These are phyloP conservation scores for Aspergillus sclerotioniger DNA, from an alignment of 495 filamentous ascomycete genomes.

Conservation along the genomic window DNA sequence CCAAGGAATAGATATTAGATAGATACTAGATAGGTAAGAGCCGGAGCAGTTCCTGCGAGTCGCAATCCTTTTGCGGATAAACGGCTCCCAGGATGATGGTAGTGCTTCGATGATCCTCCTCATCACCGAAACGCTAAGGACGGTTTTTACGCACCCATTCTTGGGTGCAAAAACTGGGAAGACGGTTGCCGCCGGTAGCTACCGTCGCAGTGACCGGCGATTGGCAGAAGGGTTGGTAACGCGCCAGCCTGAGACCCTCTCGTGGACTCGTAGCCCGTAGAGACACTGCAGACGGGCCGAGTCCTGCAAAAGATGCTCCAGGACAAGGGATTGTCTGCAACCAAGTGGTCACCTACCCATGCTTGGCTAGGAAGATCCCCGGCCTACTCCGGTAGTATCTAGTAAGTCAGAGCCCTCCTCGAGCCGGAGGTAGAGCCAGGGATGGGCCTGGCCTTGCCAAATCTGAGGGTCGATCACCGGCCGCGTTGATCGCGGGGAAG, in stretches of 20 bases:
- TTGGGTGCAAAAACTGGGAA: no score
- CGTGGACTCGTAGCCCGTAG: not conserved
- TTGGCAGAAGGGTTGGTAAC: not conserved
- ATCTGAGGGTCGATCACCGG: constrained; percentile 13
- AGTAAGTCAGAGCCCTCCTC: not conserved
- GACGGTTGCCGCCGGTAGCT: constrained; percentile 1
- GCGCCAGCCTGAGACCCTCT: not conserved
- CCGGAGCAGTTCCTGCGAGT: not conserved
- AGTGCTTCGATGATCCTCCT: constrained; percentile 2
- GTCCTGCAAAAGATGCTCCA: not conserved
- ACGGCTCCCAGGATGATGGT: constrained; percentile 7
- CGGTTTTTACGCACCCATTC: not conserved
- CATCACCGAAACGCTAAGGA: not conserved
- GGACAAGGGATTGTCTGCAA: constrained; percentile 3
- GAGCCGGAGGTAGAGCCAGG: not conserved
- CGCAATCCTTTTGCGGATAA: constrained; percentile 7
- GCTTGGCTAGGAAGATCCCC: constrained; percentile 1
- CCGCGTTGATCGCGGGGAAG: constrained; percentile 17
- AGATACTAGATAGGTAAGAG: no score
- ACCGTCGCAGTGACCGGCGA: not conserved
- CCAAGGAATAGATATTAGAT: no score
- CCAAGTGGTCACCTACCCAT: not conserved
- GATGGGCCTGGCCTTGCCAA: constrained; percentile 3
- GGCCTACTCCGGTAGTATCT: not conserved
- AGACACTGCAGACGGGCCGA: not conserved